Percentiles rank a stretch among this genome's conserved stretches.
phyloP scores from a whole-genome alignment of 1,284 basidiomycete genomes.

The Moesziomyces sp. region DNA sequence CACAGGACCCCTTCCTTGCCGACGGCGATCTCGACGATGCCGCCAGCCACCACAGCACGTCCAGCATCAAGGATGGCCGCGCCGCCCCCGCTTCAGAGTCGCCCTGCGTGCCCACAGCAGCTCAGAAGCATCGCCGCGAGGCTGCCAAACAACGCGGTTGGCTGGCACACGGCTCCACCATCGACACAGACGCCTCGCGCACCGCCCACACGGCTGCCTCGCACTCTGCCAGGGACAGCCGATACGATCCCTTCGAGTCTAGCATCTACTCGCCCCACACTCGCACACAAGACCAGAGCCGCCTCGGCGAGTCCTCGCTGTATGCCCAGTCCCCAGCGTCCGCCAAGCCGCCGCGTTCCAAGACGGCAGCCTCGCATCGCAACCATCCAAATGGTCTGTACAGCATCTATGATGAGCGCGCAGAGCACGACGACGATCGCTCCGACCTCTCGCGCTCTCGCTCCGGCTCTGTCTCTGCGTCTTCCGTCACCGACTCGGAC shows the following conservation, averaged over 20 bases:
- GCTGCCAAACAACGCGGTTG: slow-evolving; percentile 38
- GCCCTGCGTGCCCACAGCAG: slow-evolving; percentile 10
- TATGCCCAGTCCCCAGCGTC: slow-evolving; percentile 13
- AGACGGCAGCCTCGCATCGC: slow-evolving; percentile 8
- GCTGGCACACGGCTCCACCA: slow-evolving; percentile 51
- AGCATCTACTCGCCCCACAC: slow-evolving; percentile 20
- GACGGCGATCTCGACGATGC: slow-evolving; percentile 48
- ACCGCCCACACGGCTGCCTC: neutral
- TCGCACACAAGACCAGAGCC: slow-evolving; percentile 10
- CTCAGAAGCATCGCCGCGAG: slow-evolving; percentile 18
- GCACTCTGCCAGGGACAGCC: neutral
- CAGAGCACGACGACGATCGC: slow-evolving; percentile 22
- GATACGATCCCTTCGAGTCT: slow-evolving; percentile 13
- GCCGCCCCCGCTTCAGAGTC: slow-evolving; percentile 3
- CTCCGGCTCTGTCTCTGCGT: slow-evolving; percentile 38
- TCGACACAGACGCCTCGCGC: slow-evolving; percentile 13
- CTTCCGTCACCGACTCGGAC: slow-evolving; percentile 45
- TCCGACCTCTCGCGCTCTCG: slow-evolving; percentile 43
- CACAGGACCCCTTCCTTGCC: slow-evolving; percentile 50
- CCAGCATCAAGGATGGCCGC: slow-evolving; percentile 23
- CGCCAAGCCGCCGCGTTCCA: slow-evolving; percentile 21
- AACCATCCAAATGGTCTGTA: slow-evolving; percentile 22
- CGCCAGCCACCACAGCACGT: slow-evolving; percentile 32
- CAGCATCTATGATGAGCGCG: slow-evolving; percentile 42
- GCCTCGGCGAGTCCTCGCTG: slow-evolving; percentile 24